phyloP scores from a whole-genome alignment of 495 filamentous ascomycete species.

The Patellaria atrata region DNA sequence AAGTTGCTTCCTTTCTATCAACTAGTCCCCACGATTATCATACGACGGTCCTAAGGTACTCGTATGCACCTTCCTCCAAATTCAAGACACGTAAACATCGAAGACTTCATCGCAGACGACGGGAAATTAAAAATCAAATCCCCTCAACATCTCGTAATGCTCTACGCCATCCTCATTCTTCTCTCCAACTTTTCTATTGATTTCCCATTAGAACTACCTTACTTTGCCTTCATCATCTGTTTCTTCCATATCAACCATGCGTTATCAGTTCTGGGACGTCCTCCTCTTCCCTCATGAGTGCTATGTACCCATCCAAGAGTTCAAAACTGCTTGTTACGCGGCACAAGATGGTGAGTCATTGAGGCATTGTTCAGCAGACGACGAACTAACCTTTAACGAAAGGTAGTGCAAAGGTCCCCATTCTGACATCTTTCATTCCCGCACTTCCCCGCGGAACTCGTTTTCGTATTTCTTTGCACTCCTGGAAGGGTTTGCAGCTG shows the following conservation, averaged over 20 bases:
- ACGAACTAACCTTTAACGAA: too few species aligned
- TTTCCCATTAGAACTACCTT: neutral
- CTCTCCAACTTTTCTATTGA: neutral
- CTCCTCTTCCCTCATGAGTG: conserved; percentile 56
- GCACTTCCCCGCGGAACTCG: conserved; percentile 43
- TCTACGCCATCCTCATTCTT: too few species aligned
- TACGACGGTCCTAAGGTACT: too few species aligned
- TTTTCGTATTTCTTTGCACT: conserved; percentile 70
- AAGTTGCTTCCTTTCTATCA: too few species aligned
- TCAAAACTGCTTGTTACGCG: conserved; percentile 70
- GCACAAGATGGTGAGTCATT: conserved; percentile 44
- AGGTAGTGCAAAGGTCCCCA: conserved; percentile 41
- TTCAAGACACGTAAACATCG: too few species aligned
- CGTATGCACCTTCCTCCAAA: too few species aligned
- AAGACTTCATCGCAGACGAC: too few species aligned
- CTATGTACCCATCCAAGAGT: conserved; percentile 67
- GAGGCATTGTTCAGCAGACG: too few species aligned
- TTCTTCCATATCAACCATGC: conserved; percentile 37
- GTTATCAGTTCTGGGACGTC: conserved; percentile 76
- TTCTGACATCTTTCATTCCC: conserved; percentile 64
- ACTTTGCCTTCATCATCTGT: conserved; percentile 1
- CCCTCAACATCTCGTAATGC: too few species aligned
- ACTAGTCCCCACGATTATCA: too few species aligned
- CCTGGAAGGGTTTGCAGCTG: conserved; percentile 54
- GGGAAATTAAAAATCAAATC: too few species aligned